phyloP scores from a whole-genome alignment of 345 rosid genomes.

The Brassica juncea region DNA sequence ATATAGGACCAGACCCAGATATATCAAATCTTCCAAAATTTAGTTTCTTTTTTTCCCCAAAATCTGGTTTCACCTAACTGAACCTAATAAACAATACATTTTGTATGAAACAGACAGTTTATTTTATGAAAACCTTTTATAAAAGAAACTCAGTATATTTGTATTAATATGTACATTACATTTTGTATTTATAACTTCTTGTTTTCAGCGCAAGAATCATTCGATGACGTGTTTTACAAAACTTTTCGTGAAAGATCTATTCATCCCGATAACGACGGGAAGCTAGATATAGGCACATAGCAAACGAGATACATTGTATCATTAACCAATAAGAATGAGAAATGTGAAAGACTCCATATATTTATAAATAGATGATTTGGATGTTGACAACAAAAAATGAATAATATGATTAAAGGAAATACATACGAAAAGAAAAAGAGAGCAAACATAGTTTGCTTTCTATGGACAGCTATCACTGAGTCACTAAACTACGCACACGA shows the following conservation, averaged over 20 bases:
- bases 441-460: conserved; percentile 24
- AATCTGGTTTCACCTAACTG: not conserved
- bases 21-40: not conserved
- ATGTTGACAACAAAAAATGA: conserved; percentile 7
- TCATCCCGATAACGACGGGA: conserved; percentile 18
- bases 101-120: not conserved
- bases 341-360: not conserved
- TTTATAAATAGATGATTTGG: conserved; percentile 20
- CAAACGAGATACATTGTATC: conserved; percentile 7
- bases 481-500: conserved; percentile 38
- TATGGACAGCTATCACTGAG: conserved; percentile 39
- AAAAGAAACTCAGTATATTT: no score
- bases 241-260: conserved; percentile 6
- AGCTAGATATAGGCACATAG: not conserved
- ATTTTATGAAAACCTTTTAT: not conserved
- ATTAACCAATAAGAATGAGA: not conserved
- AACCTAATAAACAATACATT: not conserved
- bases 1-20: conserved; percentile 2
- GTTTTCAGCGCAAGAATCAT: conserved; percentile 10
- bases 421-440: conserved; percentile 21
- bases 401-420: conserved; percentile 1
- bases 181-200: not conserved
- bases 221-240: conserved; percentile 1
- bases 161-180: not conserved
- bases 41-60: not conserved